These are phyloP conservation scores for Lachancea waltii DNA, from an alignment of 805 yeast species.

Conservation along the genomic window DNA sequence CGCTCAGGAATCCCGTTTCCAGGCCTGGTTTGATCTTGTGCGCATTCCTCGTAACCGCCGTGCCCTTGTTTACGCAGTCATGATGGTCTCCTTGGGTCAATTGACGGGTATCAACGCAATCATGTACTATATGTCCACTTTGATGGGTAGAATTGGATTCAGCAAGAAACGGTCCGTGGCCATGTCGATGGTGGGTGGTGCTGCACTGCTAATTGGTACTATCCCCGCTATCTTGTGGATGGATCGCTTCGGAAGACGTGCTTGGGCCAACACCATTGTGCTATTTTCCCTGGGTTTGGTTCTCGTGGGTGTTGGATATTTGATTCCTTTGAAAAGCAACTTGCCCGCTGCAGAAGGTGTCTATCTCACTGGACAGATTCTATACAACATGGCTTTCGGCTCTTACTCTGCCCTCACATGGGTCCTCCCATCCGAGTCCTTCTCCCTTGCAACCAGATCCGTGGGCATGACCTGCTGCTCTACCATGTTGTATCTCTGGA, in stretches of 20 bases:
- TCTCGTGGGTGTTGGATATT: slow-evolving; percentile 54
- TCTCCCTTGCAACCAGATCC: slow-evolving; percentile 52
- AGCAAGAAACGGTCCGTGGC: slow-evolving; percentile 44
- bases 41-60: slow-evolving; percentile 53
- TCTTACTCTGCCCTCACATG: slow-evolving; percentile 61
- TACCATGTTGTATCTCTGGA: slow-evolving; percentile 51
- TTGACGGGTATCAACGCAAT: slow-evolving; percentile 64
- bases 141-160: slow-evolving; percentile 53
- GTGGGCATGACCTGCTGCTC: slow-evolving; percentile 60
- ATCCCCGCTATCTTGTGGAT: slow-evolving; percentile 56
- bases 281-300: slow-evolving; percentile 56
- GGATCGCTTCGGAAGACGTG: slow-evolving; percentile 53
- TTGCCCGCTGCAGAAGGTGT: slow-evolving; percentile 49
- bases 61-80: slow-evolving; percentile 49
- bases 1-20: slow-evolving; percentile 32
- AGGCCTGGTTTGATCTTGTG: slow-evolving; percentile 46
- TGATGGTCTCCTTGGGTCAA: slow-evolving; percentile 57
- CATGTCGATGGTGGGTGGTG: slow-evolving; percentile 68
- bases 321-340: slow-evolving; percentile 35
- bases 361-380: slow-evolving; percentile 54
- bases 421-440: slow-evolving; percentile 63
- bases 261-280: slow-evolving; percentile 53
- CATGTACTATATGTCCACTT: slow-evolving; percentile 56
- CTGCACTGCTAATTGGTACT: slow-evolving; percentile 53
- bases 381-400: slow-evolving; percentile 63